A percentile compares a stretch with the other conserved stretches of the same genome.
phyloP scores from a whole-genome alignment of 2,329 filamentous ascomycete genomes.

The Parastagonospora avenae region DNA sequence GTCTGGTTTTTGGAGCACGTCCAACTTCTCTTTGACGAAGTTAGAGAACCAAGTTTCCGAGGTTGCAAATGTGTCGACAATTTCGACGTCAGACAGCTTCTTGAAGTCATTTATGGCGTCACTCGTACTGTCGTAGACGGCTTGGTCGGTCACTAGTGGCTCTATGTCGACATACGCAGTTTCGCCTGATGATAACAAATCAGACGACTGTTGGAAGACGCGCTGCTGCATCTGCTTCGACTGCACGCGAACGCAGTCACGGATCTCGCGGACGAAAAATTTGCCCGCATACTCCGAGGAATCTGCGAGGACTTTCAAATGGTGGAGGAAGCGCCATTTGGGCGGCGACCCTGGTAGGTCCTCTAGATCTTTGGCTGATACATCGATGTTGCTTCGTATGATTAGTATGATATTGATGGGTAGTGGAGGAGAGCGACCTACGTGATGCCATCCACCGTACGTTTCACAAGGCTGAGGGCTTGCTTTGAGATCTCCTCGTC shows the following conservation, averaged over 20 bases:
- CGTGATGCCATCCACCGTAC: slow-evolving; percentile 14
- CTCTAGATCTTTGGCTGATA: slow-evolving; percentile 7
- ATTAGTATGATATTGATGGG: background rate
- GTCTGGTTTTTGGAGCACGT: slow-evolving; percentile 13
- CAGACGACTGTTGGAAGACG: slow-evolving; percentile 21
- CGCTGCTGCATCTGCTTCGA: slow-evolving; percentile 25
- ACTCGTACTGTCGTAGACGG: slow-evolving; percentile 17
- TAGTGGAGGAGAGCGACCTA: slow-evolving; percentile 12
- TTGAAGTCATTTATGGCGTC: slow-evolving; percentile 20
- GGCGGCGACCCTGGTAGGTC: slow-evolving; percentile 29
- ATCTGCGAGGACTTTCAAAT: slow-evolving; percentile 13
- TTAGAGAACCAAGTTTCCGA: slow-evolving; percentile 29
- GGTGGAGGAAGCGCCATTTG: slow-evolving; percentile 25
- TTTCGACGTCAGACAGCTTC: slow-evolving; percentile 10
- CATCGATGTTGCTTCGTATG: slow-evolving; percentile 1
- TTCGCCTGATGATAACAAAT: slow-evolving; percentile 23
- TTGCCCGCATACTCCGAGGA: slow-evolving; percentile 11
- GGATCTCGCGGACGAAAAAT: slow-evolving; percentile 18
- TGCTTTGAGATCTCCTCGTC: slow-evolving; percentile 6
- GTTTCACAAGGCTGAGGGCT: slow-evolving; percentile 13
- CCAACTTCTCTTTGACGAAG: slow-evolving; percentile 16
- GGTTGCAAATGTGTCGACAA: slow-evolving; percentile 25
- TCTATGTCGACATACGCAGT: slow-evolving; percentile 27
- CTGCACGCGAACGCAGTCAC: slow-evolving; percentile 22
- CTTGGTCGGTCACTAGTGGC: slow-evolving; percentile 18